Base-by-base conservation (phyloP, 768 basidiomycete genomes). In the Hemileccinum impolitum region DNA sequence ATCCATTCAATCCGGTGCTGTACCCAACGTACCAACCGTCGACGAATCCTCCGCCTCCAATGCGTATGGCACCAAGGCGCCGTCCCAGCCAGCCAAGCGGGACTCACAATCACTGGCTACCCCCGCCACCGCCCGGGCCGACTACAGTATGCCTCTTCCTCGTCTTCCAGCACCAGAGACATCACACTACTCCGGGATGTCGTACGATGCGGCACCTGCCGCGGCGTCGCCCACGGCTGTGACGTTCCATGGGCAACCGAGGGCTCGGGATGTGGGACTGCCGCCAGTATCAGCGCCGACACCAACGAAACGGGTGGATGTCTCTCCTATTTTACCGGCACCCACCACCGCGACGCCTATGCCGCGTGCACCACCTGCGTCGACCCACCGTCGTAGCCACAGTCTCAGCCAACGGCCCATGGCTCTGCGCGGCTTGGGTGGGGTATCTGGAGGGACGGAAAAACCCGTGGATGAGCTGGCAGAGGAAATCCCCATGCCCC, bases 91-190 rank as follows among this genome's bases (percentile, higher is more conserved):
- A 0, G 53, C 68, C 14, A 70, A 70, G 34, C 70, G 69, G 19
- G 68, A 72, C 9, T 51, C 48, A 10, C 57, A 57, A 49, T 53
- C 55, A 8, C 39, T 52, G 48, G 63, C 31, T 39, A 59, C 25
- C 43, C 67, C 39, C 53, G 59, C 41, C 63, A 70, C 51, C 71
- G 59, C 67, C 14, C 77, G 73, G 60, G 82, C 85, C 4, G 87
- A 90, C 57, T 90, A 92, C 63, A 85, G 79, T 55, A 90, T 94
- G 83, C 81, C 85, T 0, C 75, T 92, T 6, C 90, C 91, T 3
- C 76, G 86, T 15, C 73, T 93, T 13, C 90, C 91, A 25, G 80
- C 87, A 2, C 91, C 91, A 0, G 86, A 85, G 60, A 81, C 87
- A 6, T 82, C 84, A 0, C 90, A 93, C 62, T 88, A 83, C 60